Evolutionary conservation across 2,329 filamentous ascomycete genomes (phyloP).

Genomic region (Scytalidium sp.): DNA sequence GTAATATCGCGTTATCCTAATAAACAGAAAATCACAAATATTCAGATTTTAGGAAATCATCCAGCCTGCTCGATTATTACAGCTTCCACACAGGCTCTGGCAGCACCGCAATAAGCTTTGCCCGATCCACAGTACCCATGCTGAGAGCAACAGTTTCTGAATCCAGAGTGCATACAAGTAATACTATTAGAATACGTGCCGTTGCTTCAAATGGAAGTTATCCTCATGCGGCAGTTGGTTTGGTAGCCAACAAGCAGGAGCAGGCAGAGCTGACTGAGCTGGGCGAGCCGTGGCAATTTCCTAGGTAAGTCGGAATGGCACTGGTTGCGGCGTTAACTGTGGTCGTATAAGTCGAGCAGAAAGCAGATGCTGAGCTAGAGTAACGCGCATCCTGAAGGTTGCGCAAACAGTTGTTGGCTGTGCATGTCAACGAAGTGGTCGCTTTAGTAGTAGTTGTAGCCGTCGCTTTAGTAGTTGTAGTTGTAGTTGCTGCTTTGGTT

Average conservation of each 20-base stretch:
- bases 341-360: conserved; percentile 19
- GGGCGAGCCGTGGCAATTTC: conserved; percentile 12
- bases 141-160: too few species aligned
- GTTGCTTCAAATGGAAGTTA: too few species aligned
- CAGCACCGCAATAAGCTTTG: too few species aligned
- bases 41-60: too few species aligned
- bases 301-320: conserved; percentile 10
- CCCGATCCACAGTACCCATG: too few species aligned
- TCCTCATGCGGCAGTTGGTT: too few species aligned
- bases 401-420: conserved; percentile 8
- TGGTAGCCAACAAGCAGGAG: conserved; percentile 10
- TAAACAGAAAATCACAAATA: too few species aligned
- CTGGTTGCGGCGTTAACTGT: conserved; percentile 11
- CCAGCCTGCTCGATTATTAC: too few species aligned
- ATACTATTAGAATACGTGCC: too few species aligned
- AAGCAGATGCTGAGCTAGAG: conserved; percentile 4
- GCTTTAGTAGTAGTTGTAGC: neutral
- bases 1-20: too few species aligned
- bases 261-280: conserved; percentile 16
- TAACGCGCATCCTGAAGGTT: conserved; percentile 4
- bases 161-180: too few species aligned
- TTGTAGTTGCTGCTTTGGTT: neutral
- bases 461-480: neutral
- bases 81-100: too few species aligned
- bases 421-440: neutral